Conservation (phyloP, 495 filamentous ascomycete species). For the Hyaloscypha variabilis region DNA sequence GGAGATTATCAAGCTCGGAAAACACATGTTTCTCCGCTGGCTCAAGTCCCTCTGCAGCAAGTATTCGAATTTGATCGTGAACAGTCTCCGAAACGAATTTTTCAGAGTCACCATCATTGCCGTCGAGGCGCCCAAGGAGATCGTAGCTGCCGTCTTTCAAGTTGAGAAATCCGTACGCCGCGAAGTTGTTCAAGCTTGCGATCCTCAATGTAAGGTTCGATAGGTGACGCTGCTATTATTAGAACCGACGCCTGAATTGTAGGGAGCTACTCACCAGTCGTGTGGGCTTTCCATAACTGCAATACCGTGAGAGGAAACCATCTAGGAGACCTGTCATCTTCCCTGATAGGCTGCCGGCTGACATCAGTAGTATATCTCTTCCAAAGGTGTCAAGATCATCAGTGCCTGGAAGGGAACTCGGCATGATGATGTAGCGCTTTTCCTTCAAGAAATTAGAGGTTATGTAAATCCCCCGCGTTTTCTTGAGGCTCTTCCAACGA, state of each 20-base stretch:
- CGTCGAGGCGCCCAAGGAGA: neutral
- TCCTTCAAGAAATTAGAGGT: neutral
- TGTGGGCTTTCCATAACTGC: neutral
- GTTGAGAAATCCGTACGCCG: slow-evolving; percentile 9
- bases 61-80: slow-evolving; percentile 16
- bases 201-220: neutral
- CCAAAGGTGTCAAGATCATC: neutral
- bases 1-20: slow-evolving; percentile 5
- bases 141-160: slow-evolving; percentile 12
- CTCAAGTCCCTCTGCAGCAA: slow-evolving; percentile 11
- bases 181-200: slow-evolving; percentile 3
- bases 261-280: neutral
- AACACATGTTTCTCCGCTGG: slow-evolving; percentile 10
- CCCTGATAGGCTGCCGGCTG: neutral
- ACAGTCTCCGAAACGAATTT: slow-evolving; percentile 11
- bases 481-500: neutral
- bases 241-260: neutral
- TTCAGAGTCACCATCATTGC: neutral
- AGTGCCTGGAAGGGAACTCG: neutral
- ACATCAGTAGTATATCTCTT: neutral
- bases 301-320: neutral
- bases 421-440: neutral
- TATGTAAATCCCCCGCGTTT: neutral
- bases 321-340: neutral
- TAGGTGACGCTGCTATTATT: slow-evolving; percentile 1